A percentile compares a stretch with the other conserved stretches of the same genome.
These are phyloP conservation scores for Spathaspora arborariae DNA, from an alignment of 805 yeast species.

Conservation along the genomic window DNA sequence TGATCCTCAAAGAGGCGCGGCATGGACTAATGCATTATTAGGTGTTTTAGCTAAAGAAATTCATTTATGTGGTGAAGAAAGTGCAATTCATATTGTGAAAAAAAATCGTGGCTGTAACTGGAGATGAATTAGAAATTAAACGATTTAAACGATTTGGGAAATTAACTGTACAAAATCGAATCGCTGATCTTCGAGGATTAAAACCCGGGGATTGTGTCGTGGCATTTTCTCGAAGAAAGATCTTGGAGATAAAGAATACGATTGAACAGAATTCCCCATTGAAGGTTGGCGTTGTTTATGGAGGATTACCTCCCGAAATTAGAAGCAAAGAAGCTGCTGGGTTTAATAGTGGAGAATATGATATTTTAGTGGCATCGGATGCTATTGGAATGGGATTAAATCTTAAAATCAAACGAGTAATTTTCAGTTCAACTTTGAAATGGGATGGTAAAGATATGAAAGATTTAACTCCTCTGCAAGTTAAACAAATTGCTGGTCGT, in stretches of 20 bases:
- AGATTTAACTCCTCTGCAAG: constrained; percentile 56
- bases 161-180: constrained; percentile 47
- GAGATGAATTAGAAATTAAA: constrained; percentile 74
- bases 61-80: constrained; percentile 91
- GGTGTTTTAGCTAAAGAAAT: constrained; percentile 84
- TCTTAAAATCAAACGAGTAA: constrained; percentile 73
- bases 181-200: constrained; percentile 37
- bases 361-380: constrained; percentile 89
- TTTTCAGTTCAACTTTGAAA: constrained; percentile 67
- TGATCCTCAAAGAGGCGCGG: constrained; percentile 77
- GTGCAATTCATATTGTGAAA: constrained; percentile 67
- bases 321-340: constrained; percentile 76
- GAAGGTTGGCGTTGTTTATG: constrained; percentile 87
- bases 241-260: constrained; percentile 61
- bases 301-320: constrained; percentile 94
- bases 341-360: constrained; percentile 77
- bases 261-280: constrained; percentile 62
- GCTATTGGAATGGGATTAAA: constrained; percentile 98
- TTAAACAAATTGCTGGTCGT: constrained; percentile 93
- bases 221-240: constrained; percentile 73
- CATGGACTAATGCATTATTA: constrained; percentile 89
- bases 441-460: constrained; percentile 59
- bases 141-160: constrained; percentile 73
- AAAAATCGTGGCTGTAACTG: constrained; percentile 62
- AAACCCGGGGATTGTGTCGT: constrained; percentile 84